Conservation (phyloP, 1,284 basidiomycete species). For the Sporisorium reilianum region DNA sequence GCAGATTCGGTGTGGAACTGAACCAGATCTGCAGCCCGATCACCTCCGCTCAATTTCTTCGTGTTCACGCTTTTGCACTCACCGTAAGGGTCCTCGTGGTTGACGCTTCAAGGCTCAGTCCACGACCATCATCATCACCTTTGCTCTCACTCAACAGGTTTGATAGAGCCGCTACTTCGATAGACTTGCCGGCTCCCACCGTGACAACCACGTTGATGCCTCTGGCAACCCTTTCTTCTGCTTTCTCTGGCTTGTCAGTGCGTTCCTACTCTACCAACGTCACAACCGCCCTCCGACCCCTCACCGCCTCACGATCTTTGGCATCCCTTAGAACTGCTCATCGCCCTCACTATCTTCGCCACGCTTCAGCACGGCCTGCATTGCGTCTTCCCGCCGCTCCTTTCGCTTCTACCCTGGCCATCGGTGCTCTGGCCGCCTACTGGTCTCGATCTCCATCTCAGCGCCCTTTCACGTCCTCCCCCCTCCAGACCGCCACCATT, state of each 20-base stretch:
- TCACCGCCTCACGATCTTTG: constrained; percentile 10
- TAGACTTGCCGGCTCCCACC: neutral
- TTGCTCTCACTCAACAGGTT: constrained; percentile 2
- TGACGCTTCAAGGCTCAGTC: neutral
- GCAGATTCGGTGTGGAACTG: constrained; percentile 1
- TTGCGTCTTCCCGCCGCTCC: constrained; percentile 13
- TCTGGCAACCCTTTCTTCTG: constrained; percentile 18
- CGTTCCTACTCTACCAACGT: constrained; percentile 12
- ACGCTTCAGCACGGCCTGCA: neutral
- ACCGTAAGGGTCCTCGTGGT: constrained; percentile 23
- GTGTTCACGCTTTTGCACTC: neutral
- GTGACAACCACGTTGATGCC: constrained; percentile 29
- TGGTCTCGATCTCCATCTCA: constrained; percentile 5
- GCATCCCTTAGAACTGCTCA: neutral
- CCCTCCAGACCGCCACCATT: constrained; percentile 8
- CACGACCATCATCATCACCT: neutral
- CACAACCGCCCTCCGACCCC: constrained; percentile 17
- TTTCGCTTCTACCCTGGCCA: constrained; percentile 17
- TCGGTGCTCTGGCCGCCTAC: constrained; percentile 20
- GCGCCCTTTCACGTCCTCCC: constrained; percentile 20
- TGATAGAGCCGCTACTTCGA: neutral
- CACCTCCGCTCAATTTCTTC: constrained; percentile 21
- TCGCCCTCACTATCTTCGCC: neutral
- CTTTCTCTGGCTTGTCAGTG: constrained; percentile 35
- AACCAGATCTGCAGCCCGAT: constrained; percentile 23